Evolutionary conservation across 2,329 filamentous ascomycete species (phyloP).

Genomic region (Scedosporium boydii): DNA sequence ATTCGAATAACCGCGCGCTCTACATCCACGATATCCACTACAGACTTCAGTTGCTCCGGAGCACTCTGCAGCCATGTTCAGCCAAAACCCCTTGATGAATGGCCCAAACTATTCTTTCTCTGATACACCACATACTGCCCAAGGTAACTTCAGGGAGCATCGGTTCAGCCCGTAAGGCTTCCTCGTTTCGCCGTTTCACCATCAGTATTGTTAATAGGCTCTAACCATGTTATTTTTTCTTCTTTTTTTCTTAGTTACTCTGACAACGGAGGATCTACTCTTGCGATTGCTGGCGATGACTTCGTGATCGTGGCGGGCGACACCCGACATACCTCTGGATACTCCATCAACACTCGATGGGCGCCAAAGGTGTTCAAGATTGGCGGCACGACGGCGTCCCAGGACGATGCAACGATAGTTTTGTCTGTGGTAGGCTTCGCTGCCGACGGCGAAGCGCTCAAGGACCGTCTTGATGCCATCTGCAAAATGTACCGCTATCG

Average conservation of each 20-base stretch:
- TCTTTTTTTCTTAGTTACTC: conserved; percentile 58
- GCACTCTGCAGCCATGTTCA: conserved; percentile 58
- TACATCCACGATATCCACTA: no score
- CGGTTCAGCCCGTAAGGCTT: conserved; percentile 78
- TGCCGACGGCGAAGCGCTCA: conserved; percentile 86
- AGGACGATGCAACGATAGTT: conserved; percentile 77
- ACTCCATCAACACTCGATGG: conserved; percentile 98
- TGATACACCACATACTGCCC: conserved; percentile 44
- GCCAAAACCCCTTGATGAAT: conserved; percentile 60
- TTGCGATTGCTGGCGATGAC: conserved; percentile 87
- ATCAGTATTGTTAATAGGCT: not conserved
- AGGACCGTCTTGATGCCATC: conserved; percentile 85
- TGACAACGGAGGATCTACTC: conserved; percentile 93
- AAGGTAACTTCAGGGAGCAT: conserved; percentile 58
- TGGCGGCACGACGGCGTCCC: conserved; percentile 78
- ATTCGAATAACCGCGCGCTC: not conserved
- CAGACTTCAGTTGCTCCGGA: not conserved
- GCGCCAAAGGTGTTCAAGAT: conserved; percentile 96
- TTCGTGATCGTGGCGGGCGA: conserved; percentile 97
- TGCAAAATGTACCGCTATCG: conserved; percentile 99
- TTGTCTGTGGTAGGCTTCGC: conserved; percentile 93
- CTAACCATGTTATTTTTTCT: not conserved
- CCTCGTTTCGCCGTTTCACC: not conserved
- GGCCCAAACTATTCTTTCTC: conserved; percentile 61
- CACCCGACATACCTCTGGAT: conserved; percentile 89